Conservation (phyloP, 2,329 filamentous ascomycete genomes). For the Sporothrix pallida region DNA sequence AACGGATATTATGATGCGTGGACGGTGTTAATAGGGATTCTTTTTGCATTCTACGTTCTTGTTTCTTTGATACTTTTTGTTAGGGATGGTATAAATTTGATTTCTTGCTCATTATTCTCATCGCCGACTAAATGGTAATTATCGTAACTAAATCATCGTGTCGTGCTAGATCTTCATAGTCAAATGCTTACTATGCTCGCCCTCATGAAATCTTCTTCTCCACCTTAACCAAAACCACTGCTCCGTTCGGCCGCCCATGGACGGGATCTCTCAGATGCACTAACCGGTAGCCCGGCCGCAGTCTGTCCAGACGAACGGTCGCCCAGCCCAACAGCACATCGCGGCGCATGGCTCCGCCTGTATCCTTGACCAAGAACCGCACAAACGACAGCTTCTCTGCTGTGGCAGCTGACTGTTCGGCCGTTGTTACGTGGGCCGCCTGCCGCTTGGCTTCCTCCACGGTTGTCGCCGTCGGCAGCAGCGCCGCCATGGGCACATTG, state of each 20-base stretch:
- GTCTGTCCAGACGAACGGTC: conserved; percentile 81
- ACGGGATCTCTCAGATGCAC: conserved; percentile 72
- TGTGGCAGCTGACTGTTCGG: conserved; percentile 57
- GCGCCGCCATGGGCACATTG: conserved; percentile 50
- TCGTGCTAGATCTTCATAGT: not conserved
- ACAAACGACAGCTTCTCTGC: conserved; percentile 75
- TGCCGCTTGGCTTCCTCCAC: conserved; percentile 56
- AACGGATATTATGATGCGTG: conserved; percentile 1
- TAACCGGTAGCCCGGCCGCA: conserved; percentile 77
- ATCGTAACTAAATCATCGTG: not conserved
- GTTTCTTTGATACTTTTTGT: not conserved
- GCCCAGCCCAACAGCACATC: conserved; percentile 87
- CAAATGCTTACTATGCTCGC: not conserved
- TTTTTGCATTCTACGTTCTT: not conserved
- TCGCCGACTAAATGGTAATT: too few relatives aligned
- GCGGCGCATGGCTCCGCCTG: conserved; percentile 70
- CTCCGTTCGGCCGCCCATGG: conserved; percentile 68
- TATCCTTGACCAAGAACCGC: conserved; percentile 82
- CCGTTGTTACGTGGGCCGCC: not conserved
- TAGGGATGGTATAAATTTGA: conserved; percentile 1
- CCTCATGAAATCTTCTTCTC: conserved; percentile 58
- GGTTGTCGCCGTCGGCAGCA: conserved; percentile 50
- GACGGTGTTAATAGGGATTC: not conserved
- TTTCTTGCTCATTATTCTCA: not conserved
- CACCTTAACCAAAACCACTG: conserved; percentile 75